These are phyloP conservation scores for Auriscalpium microsporum DNA, from an alignment of 768 basidiomycete species.

Conservation along the genomic window DNA sequence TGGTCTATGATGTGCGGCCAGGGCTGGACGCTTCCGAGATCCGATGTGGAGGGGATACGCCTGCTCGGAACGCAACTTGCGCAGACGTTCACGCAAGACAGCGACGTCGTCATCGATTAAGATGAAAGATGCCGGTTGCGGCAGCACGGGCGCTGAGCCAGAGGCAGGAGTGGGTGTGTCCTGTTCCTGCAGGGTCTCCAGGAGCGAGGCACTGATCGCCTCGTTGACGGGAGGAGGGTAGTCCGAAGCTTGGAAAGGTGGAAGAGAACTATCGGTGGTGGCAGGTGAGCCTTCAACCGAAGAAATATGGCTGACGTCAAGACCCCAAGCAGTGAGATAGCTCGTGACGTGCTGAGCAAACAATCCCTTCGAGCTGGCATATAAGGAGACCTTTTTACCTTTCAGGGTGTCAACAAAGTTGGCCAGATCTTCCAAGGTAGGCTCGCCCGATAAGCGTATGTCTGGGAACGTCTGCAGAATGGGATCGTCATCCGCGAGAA, in stretches of 20 bases:
- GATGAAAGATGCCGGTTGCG: conserved; percentile 48
- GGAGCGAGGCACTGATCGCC: conserved; percentile 2
- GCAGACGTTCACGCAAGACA: conserved; percentile 67
- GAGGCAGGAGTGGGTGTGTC: conserved; percentile 7
- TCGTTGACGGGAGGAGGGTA: conserved; percentile 1
- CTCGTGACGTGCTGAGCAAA: conserved; percentile 92
- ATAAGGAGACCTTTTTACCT: conserved; percentile 76
- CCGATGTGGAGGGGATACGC: conserved; percentile 31
- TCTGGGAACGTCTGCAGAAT: conserved; percentile 39
- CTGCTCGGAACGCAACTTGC: conserved; percentile 54
- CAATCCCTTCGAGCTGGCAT: conserved; percentile 77
- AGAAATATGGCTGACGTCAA: conserved; percentile 82
- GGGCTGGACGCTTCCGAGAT: conserved; percentile 57
- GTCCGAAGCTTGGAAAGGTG: not conserved
- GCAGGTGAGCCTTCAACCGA: conserved; percentile 34
- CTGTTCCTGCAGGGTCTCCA: conserved; percentile 13
- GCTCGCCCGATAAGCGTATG: conserved; percentile 54
- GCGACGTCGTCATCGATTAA: conserved; percentile 90
- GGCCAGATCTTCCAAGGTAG: conserved; percentile 69
- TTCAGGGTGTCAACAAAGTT: conserved; percentile 75
- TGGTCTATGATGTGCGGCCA: conserved; percentile 60
- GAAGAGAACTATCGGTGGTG: conserved; percentile 7
- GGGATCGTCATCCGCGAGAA: conserved; percentile 39
- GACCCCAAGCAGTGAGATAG: conserved; percentile 90
- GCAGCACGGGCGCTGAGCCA: conserved; percentile 4